Evolutionary conservation across 2,329 filamentous ascomycete species (phyloP), one percentile per base, ranked within the genome.

Genomic region (Beauveria rudraprayagi): DNA sequence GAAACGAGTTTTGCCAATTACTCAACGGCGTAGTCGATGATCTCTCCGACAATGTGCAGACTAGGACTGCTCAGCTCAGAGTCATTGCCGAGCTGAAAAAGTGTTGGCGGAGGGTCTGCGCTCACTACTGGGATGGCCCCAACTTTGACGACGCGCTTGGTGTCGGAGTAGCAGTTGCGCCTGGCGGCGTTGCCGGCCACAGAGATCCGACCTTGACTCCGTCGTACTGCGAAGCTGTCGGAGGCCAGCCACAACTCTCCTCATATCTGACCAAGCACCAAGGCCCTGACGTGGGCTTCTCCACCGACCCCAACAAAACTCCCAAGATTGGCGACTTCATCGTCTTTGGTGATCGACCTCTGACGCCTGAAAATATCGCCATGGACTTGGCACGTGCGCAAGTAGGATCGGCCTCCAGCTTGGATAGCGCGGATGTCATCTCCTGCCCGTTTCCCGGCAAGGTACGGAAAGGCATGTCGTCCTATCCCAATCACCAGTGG

Each of bases 31-130:
- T 87, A 51, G 80, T 84, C 4, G 76, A 80, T 17, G 83, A 86
- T 62, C 70, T 87, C 9, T 76, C 77, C 0, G 72, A 77, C 47
- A 76, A 81, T 19, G 67, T 71, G 2, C 69, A 70, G 41, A 75
- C 72, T 24, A 73, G 75, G 16, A 84, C 83, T 65, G 80, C 83
- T 2, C 83, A 83, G 56, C 66, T 96, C 62, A 97, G 97, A 73
- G 96, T 97, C 65, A 80, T 99, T 41, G 86, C 89, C 34, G 94
- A 99, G 73, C 78, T 99, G 64, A 99, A 99, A 73, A 95, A 96
- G 71, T 97, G 94, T 71, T 99, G 94, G 94, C 87, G 92, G 71
- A 84, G 92, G 56, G 90, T 94, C 22, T 97, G 92, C 71, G 87
- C 89, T 0, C 77, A 92, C 60, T 96, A 92, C 71, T 99, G 94